A percentile compares a stretch with the other conserved stretches of the same genome.
Conservation (phyloP, 2,329 filamentous ascomycete genomes). For the Pyricularia sp. region DNA sequence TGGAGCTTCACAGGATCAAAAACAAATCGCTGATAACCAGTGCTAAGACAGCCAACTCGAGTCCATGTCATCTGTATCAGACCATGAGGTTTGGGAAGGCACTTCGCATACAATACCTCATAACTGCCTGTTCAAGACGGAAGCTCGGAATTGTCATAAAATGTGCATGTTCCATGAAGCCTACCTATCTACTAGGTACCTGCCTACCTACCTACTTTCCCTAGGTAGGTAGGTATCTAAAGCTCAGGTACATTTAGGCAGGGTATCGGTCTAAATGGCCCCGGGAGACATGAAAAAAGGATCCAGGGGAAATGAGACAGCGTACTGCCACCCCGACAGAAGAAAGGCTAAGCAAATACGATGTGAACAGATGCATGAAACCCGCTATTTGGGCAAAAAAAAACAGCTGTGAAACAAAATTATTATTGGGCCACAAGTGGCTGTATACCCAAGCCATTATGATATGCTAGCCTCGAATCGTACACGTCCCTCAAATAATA, state of each 20-base stretch:
- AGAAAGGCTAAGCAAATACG: background rate
- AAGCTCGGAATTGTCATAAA: background rate
- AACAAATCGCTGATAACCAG: background rate
- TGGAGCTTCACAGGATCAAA: background rate
- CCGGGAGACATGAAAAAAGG: no score
- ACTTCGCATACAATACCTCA: background rate
- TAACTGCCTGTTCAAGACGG: background rate
- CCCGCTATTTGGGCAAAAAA: background rate
- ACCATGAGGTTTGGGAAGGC: background rate
- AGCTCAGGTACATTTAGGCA: no score
- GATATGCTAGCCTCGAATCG: background rate
- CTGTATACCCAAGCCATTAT: background rate
- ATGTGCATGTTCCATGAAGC: no score
- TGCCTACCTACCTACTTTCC: no score
- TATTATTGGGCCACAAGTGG: background rate
- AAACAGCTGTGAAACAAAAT: background rate
- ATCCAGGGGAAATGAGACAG: background rate
- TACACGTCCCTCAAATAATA: background rate
- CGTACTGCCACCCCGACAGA: background rate
- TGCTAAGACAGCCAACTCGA: background rate
- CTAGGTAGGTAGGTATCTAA: no score
- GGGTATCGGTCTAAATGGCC: no score
- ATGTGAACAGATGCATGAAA: background rate
- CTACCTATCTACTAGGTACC: no score
- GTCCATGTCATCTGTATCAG: background rate